These are phyloP conservation scores for Plasmodium inui DNA, from an alignment of 169 alveolate genomes.

Conservation along the genomic window DNA sequence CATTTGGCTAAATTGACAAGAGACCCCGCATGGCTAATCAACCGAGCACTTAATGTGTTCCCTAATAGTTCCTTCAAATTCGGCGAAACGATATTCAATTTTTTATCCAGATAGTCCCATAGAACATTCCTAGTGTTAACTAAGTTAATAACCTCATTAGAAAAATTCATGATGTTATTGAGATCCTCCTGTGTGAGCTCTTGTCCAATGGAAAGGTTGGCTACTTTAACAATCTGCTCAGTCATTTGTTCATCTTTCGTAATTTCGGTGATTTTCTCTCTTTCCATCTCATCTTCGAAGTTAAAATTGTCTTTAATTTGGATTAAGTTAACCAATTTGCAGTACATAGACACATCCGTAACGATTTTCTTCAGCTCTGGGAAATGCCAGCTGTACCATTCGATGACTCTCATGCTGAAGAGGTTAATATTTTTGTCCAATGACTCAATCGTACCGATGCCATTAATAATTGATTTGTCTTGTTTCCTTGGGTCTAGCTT, in stretches of 20 bases:
- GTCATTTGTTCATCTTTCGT: slow-evolving; percentile 93
- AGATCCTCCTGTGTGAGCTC: slow-evolving; percentile 94
- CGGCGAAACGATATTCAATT: slow-evolving; percentile 98
- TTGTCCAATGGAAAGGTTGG: slow-evolving; percentile 96
- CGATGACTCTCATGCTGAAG: slow-evolving; percentile 97
- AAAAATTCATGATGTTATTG: slow-evolving; percentile 91
- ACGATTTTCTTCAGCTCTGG: slow-evolving; percentile 98
- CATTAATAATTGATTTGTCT: slow-evolving; percentile 97
- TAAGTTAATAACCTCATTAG: slow-evolving; percentile 92
- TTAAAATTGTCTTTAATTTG: slow-evolving; percentile 87
- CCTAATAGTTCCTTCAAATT: slow-evolving; percentile 96
- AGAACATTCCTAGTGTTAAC: slow-evolving; percentile 91
- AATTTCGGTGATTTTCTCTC: slow-evolving; percentile 86
- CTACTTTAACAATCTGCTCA: slow-evolving; percentile 90
- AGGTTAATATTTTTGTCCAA: slow-evolving; percentile 96
- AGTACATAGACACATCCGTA: slow-evolving; percentile 94
- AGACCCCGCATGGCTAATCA: slow-evolving; percentile 98
- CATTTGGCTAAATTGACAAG: slow-evolving; percentile 94
- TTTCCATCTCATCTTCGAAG: slow-evolving; percentile 65
- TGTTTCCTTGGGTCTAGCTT: slow-evolving; percentile 96
- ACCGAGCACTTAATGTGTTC: slow-evolving; percentile 95
- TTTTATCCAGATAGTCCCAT: slow-evolving; percentile 90
- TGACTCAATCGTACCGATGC: slow-evolving; percentile 96
- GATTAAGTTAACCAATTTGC: slow-evolving; percentile 90
- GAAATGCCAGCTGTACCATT: slow-evolving; percentile 99